Percentiles rank a stretch among this genome's conserved stretches.
Evolutionary conservation across 768 basidiomycete species (phyloP).

Genomic region (Trametes punicea): DNA sequence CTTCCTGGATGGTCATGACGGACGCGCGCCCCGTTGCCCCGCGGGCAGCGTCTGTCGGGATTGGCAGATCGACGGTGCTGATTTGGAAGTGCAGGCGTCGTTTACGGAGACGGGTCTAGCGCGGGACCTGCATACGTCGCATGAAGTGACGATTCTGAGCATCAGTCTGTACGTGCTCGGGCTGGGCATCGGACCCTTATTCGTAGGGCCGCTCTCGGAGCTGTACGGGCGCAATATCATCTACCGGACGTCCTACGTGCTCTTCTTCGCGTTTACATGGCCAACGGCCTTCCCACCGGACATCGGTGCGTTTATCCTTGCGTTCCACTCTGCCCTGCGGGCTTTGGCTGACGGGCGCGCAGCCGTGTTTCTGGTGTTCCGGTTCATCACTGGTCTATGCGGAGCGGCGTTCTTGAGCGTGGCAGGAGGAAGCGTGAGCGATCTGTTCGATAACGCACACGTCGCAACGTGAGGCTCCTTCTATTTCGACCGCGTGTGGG

Average conservation of each 20-base stretch:
- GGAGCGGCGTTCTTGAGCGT: slow-evolving; percentile 60
- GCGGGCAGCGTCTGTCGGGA: background rate
- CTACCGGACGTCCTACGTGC: slow-evolving; percentile 56
- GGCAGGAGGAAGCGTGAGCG: slow-evolving; percentile 57
- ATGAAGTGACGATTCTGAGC: slow-evolving; percentile 47
- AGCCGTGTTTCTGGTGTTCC: slow-evolving; percentile 63
- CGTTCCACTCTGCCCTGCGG: background rate
- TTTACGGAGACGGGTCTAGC: slow-evolving; percentile 62
- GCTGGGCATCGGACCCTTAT: slow-evolving; percentile 32
- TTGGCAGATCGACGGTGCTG: background rate
- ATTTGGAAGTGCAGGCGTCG: slow-evolving; percentile 40
- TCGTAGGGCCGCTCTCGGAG: slow-evolving; percentile 41
- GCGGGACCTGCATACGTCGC: slow-evolving; percentile 47
- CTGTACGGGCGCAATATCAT: slow-evolving; percentile 60
- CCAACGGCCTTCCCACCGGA: slow-evolving; percentile 74
- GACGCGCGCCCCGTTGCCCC: background rate
- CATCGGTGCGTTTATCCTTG: slow-evolving; percentile 41
- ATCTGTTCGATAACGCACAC: slow-evolving; percentile 50
- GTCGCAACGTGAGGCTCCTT: slow-evolving; percentile 52
- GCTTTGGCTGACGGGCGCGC: background rate
- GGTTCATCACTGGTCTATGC: slow-evolving; percentile 53
- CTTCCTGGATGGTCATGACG: background rate
- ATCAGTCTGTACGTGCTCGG: slow-evolving; percentile 45
- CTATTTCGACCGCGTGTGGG: background rate
- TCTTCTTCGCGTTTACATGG: slow-evolving; percentile 63